These are phyloP conservation scores for Phytophthora cajani DNA, from an alignment of 352 stramenopile species.

Conservation along the genomic window DNA sequence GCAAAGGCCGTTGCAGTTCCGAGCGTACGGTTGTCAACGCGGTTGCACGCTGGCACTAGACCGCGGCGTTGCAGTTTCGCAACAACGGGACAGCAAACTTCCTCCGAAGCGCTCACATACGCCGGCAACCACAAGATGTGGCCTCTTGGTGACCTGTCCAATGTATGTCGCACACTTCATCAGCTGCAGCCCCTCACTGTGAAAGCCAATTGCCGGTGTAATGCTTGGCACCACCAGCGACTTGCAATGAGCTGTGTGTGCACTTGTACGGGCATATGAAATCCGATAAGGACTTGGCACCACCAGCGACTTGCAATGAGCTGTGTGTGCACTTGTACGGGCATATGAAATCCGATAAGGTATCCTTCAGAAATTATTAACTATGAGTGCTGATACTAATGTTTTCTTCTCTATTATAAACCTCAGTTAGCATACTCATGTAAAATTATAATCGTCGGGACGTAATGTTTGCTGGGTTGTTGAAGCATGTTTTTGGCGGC, in stretches of 20 bases:
- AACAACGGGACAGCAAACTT: not conserved
- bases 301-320: too few relatives aligned
- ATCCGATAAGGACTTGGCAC: not conserved
- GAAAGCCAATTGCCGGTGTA: not conserved
- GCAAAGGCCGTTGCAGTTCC: slow-evolving; percentile 9
- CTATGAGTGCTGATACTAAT: not conserved
- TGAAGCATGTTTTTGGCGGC: slow-evolving; percentile 5
- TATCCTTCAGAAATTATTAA: not conserved
- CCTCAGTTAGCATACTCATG: not conserved
- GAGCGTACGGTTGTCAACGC: slow-evolving; percentile 9
- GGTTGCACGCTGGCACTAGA: not conserved
- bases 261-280: not conserved
- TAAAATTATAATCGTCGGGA: not conserved
- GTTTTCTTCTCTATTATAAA: not conserved
- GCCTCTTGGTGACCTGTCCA: not conserved
- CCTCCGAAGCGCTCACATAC: not conserved
- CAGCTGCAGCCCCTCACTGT: not conserved
- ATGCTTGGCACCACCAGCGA: too few relatives aligned
- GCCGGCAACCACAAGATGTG: not conserved
- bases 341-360: slow-evolving; percentile 1
- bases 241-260: not conserved
- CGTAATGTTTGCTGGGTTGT: not conserved
- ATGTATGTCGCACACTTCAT: not conserved
- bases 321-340: not conserved
- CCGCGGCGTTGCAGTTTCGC: not conserved